Evolutionary conservation across 257 asterid genomes (phyloP), one percentile per base, ranked within the genome.

Genomic region (Solanum dulcamara): DNA sequence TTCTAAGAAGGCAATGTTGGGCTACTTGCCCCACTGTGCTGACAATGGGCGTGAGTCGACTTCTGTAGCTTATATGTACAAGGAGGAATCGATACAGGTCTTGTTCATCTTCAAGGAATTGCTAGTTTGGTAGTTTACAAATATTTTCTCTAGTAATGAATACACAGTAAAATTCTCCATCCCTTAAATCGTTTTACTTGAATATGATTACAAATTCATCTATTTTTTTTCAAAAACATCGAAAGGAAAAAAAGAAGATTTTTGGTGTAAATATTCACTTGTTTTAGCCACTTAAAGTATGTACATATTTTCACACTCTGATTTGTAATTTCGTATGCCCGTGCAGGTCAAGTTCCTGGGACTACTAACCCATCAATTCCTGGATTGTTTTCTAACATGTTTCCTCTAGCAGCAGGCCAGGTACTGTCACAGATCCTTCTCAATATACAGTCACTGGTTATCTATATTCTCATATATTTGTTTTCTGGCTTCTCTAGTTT

Each of bases 41-140:
- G 99, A 91, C 98, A 94, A 94, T 97, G 98, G 97, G 96, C 93
- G 93, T 97, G 99, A 93, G 97, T 94, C 92, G 98, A 94, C 98
- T 90, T 92, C 98, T 94, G 95, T 97, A 97, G 98, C 98, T 95
- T 93, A 90, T 90, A 93, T 95, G 94, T 96, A 89, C 98, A 92
- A 91, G 93, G 97, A 90, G 91, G 98, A 93, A 92, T 88, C 93
- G 88, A 89, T 85, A 90, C 99, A 97, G 98, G 98, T 97, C 94
- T 84, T 95, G 95, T 94, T 91, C 96, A 96, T 94, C 98, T 94
- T 93, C 96, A 92, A 92, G 98, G 97, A 93, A 90, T 89, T 93
- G 96, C 94, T 88, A 90, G 95, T 87, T 91, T 90, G 90, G 92
- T 92, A 90, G 94, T 90, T 88, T 88, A 88, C 83, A 87, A 86